phyloP scores from a whole-genome alignment of 2,329 filamentous ascomycete genomes.

The Arthroderma uncinatum region DNA sequence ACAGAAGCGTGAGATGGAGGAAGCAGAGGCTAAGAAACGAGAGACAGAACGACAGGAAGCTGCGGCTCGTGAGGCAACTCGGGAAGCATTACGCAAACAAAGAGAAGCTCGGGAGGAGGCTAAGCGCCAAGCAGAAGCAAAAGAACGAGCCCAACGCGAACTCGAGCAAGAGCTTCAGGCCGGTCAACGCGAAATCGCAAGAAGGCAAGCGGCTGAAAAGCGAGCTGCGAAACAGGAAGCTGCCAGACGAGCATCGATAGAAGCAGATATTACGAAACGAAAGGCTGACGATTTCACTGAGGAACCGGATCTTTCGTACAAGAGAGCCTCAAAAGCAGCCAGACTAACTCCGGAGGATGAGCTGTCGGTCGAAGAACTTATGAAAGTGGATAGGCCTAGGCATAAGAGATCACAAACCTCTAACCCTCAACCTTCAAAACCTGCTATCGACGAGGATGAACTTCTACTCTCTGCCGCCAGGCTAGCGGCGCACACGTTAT shows the following conservation, averaged over 20 bases:
- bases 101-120: slow-evolving; percentile 7
- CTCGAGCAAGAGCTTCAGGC: slow-evolving; percentile 12
- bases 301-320: background rate
- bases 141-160: slow-evolving; percentile 9
- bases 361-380: slow-evolving; percentile 15
- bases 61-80: background rate
- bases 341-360: slow-evolving; percentile 7
- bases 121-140: slow-evolving; percentile 8
- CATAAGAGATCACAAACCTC: slow-evolving; percentile 6
- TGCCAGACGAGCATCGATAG: slow-evolving; percentile 11
- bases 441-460: slow-evolving; percentile 31
- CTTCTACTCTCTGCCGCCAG: slow-evolving; percentile 32
- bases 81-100: background rate
- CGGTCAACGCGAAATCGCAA: slow-evolving; percentile 12
- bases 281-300: slow-evolving; percentile 10
- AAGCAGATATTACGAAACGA: slow-evolving; percentile 14
- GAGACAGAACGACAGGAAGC: slow-evolving; percentile 8
- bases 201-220: slow-evolving; percentile 11
- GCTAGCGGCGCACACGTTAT: slow-evolving; percentile 31
- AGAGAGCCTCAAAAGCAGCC: slow-evolving; percentile 7
- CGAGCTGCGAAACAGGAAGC: slow-evolving; percentile 8
- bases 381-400: slow-evolving; percentile 9
- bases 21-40: slow-evolving; percentile 10
- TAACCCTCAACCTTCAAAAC: slow-evolving; percentile 9
- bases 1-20: slow-evolving; percentile 6